Evolutionary conservation across 768 basidiomycete species (phyloP), one percentile per base, ranked within the genome.

Genomic region (Termitomyces titanicus): DNA sequence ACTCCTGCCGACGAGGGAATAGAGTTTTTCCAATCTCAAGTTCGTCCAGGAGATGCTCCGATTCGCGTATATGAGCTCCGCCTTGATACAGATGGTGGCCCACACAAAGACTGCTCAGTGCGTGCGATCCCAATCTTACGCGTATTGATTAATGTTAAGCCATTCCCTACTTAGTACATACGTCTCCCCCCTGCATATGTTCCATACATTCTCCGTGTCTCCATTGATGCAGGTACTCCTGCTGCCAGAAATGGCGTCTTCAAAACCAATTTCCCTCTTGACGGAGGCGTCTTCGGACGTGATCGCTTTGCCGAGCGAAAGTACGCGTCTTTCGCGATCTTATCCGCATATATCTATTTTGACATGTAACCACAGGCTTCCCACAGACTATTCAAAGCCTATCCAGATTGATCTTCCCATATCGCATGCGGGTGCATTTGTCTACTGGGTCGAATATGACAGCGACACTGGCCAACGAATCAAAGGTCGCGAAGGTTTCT

Each of bases 391-490:
- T 64, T 92, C 86, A 25, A 96, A 92, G 65, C 88, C 96, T 15
- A 90, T 99, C 55, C 87, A 92, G 61, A 84, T 98, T 39, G 94
- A 98, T 74, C 79, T 99, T 8, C 94, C 94, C 47, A 98, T 99
- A 72, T 94, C 93, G 3, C 92, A 94, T 58, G 92, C 97, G 0
- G 97, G 97, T 51, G 94, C 95, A 0, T 99, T 98, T 74, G 83
- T 89, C 53, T 98, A 92, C 72, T 97, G 88, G 85, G 75, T 99
- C 43, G 95, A 98, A 71, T 94, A 97, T 66, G 92, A 93, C 56
- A 80, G 80, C 7, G 79, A 79, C 42, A 59, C 73, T 20, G 83
- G 82, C 11, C 72, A 82, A 50, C 85, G 94, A 54, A 70, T 89
- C 55, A 86, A 85, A 60, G 92, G 94, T 47, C 83, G 92, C 48